Evolutionary conservation across 2,329 filamentous ascomycete species (phyloP).

Genomic region (Sordariomycetes sp.): DNA sequence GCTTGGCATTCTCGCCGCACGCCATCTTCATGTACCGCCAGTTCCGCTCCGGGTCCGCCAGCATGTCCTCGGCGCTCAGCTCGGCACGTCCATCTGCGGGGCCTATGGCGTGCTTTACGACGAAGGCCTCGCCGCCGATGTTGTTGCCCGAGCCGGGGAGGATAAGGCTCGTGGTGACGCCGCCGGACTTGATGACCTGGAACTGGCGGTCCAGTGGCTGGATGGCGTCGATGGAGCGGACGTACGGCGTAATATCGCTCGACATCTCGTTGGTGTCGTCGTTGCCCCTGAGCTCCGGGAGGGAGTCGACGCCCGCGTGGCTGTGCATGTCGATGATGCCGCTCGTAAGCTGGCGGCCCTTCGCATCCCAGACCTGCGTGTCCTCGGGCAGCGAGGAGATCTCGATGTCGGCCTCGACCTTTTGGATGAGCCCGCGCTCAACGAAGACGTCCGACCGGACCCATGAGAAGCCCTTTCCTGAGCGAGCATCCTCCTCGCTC

Average conservation of each 20-base stretch:
- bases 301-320: conserved; percentile 45
- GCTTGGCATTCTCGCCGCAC: conserved; percentile 58
- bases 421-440: conserved; percentile 46
- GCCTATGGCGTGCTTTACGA: conserved; percentile 56
- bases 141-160: conserved; percentile 61
- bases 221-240: conserved; percentile 52
- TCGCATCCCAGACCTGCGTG: conserved; percentile 39
- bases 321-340: conserved; percentile 64
- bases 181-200: conserved; percentile 57
- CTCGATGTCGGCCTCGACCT: conserved; percentile 31
- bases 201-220: conserved; percentile 51
- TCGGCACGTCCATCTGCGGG: conserved; percentile 45
- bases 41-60: conserved; percentile 50
- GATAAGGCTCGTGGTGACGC: conserved; percentile 56
- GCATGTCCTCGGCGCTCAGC: conserved; percentile 47
- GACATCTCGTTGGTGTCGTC: conserved; percentile 52
- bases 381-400: conserved; percentile 27
- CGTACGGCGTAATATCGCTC: conserved; percentile 52
- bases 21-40: conserved; percentile 71
- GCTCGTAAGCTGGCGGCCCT: conserved; percentile 47
- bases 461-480: conserved; percentile 49
- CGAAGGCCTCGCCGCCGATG: conserved; percentile 57
- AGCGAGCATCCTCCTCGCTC: conserved; percentile 36
- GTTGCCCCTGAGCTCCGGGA: conserved; percentile 41
- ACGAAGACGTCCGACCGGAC: conserved; percentile 44